Base-by-base conservation (phyloP, 768 basidiomycete species). In the Mycena crocata region DNA sequence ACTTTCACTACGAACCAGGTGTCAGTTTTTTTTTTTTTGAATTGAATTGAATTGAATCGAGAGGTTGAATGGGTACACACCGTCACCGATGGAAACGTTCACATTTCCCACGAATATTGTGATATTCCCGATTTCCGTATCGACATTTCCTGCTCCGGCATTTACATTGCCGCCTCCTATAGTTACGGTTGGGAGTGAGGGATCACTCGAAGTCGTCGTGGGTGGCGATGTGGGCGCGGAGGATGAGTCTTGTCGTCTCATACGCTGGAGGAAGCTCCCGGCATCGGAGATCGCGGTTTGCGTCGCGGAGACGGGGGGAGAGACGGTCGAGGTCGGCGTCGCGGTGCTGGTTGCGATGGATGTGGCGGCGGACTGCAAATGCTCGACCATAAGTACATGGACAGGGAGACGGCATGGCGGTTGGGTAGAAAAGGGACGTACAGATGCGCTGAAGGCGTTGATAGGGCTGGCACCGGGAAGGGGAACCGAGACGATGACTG, bases 71-170 rank as follows among this genome's bases (percentile, higher is more conserved):
- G 49, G 32, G 21, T 7, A 56, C 69, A 19, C 39, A 71, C 69
- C 66, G 30, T 67, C 58, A 2, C 69, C 69, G 12, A 70, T 42
- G 24, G 66, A 67, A 17, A 70, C 66, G 31, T 70, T 67, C 26
- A 70, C 69, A 52, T 70, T 66, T 35, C 69, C 69, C 9, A 67
- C 66, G 15, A 64, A 67, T 15, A 71, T 71, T 2, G 65, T 70
- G 44, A 70, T 70, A 34, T 70, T 67, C 24, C 69, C 69, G 30
- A 70, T 70, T 48, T 64, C 69, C 9, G 69, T 71, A 28, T 71
- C 66, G 15, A 71, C 58, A 31, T 58, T 71, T 1, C 69, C 69
- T 17, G 66, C 66, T 21, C 66, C 69, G 13, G 63, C 52, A 21
- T 34, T 64, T 5, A 68, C 55, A 21, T 62, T 42, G 21, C 69